A percentile compares a stretch with the other conserved stretches of the same genome.
Evolutionary conservation across 2,329 filamentous ascomycete genomes (phyloP).

Genomic region (Harringtonia aguacate): DNA sequence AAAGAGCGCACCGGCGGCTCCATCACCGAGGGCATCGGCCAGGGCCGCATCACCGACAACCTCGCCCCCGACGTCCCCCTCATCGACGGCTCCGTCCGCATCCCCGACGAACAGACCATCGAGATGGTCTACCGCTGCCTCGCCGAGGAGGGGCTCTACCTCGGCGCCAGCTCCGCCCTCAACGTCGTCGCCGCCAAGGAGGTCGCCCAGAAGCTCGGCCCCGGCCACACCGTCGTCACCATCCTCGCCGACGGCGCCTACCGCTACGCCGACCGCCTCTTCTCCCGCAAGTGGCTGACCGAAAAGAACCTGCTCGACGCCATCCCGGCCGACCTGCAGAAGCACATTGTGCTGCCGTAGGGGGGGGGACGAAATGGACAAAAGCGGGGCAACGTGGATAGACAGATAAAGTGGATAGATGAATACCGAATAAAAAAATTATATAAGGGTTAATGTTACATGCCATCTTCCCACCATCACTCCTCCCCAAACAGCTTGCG

Average conservation of each 20-base stretch:
- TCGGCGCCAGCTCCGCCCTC: conserved; percentile 85
- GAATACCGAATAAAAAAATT: not conserved
- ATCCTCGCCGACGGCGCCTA: conserved; percentile 96
- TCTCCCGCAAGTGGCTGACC: conserved; percentile 82
- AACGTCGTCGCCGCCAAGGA: conserved; percentile 95
- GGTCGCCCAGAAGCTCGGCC: conserved; percentile 81
- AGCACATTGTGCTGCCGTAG: conserved; percentile 87
- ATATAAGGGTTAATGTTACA: not conserved
- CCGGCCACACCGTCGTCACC: conserved; percentile 84
- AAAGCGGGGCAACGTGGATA: no score
- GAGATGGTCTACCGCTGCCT: conserved; percentile 96
- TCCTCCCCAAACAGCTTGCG: conserved; percentile 18
- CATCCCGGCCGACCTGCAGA: conserved; percentile 75
- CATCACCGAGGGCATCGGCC: conserved; percentile 96
- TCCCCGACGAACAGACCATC: conserved; percentile 88
- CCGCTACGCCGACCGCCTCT: conserved; percentile 85
- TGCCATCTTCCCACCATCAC: not conserved
- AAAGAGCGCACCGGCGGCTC: conserved; percentile 72
- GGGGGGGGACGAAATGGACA: not conserved
- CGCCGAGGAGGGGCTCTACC: conserved; percentile 90
- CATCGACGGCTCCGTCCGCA: conserved; percentile 73
- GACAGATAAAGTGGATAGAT: conserved; percentile 1
- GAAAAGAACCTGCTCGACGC: conserved; percentile 73
- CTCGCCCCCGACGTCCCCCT: conserved; percentile 73
- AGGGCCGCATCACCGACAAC: conserved; percentile 95